Percentiles rank a stretch among this genome's conserved stretches.
phyloP scores from a whole-genome alignment of 441 rosid species.

The Aquilaria agallochum region DNA sequence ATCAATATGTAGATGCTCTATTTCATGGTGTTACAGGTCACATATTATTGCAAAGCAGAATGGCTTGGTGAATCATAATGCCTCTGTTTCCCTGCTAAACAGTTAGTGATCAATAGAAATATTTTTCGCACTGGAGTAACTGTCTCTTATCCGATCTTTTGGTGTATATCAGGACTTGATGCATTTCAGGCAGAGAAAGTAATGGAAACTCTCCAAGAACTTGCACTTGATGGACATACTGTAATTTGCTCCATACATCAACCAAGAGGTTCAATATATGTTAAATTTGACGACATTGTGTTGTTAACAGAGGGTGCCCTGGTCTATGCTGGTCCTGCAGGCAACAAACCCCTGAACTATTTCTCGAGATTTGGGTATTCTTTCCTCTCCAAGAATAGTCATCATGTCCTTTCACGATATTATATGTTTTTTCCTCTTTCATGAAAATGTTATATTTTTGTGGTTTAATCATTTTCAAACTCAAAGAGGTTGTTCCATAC shows the following conservation, averaged over 20 bases:
- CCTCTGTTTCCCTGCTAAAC: neutral
- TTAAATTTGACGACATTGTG: constrained; percentile 83
- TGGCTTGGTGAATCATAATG: neutral
- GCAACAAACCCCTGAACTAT: constrained; percentile 66
- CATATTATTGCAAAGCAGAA: too few relatives aligned
- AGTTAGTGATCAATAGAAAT: neutral
- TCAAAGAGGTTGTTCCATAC: too few relatives aligned
- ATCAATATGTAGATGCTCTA: too few relatives aligned
- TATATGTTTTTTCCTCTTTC: neutral
- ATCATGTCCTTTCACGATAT: too few relatives aligned
- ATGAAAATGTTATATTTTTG: neutral
- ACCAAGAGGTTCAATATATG: constrained; percentile 89
- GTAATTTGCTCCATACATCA: constrained; percentile 97
- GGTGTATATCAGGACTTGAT: constrained; percentile 72
- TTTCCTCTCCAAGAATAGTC: too few relatives aligned
- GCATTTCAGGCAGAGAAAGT: constrained; percentile 97
- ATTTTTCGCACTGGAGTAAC: constrained; percentile 11
- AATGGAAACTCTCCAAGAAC: constrained; percentile 87
- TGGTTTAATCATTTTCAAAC: neutral
- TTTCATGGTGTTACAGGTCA: too few relatives aligned
- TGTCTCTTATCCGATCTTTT: constrained; percentile 6
- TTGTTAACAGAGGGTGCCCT: constrained; percentile 75
- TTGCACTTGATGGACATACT: constrained; percentile 91
- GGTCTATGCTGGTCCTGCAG: constrained; percentile 92
- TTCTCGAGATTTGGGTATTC: constrained; percentile 79